A percentile compares a stretch with the other conserved stretches of the same genome.
phyloP scores from a whole-genome alignment of 1,284 basidiomycete genomes.

The Xerocomus minutiporus region DNA sequence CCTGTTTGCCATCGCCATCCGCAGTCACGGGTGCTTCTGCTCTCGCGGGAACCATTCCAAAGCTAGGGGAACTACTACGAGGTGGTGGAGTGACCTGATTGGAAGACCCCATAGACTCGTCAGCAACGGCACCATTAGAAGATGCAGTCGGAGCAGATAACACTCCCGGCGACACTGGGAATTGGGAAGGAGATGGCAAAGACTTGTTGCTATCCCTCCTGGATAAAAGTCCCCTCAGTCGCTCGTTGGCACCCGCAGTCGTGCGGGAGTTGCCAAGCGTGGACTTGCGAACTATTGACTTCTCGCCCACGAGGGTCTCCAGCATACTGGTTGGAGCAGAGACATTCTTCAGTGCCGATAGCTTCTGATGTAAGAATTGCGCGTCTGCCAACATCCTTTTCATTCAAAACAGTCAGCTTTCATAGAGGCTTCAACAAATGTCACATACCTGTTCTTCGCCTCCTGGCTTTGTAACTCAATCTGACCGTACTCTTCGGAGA shows the following conservation, averaged over 20 bases:
- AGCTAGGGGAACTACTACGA: conserved; percentile 16
- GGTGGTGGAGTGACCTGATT: conserved; percentile 21
- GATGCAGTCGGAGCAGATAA: conserved; percentile 1
- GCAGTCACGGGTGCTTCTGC: conserved; percentile 5
- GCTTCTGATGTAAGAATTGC: conserved; percentile 67
- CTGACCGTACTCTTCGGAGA: conserved; percentile 79
- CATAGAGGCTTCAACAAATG: conserved; percentile 3
- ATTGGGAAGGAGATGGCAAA: conserved; percentile 26
- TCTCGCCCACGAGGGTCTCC: conserved; percentile 77
- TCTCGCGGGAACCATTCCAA: conserved; percentile 5
- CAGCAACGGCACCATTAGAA: conserved; percentile 11
- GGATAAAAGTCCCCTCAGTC: conserved; percentile 31
- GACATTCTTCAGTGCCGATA: conserved; percentile 67
- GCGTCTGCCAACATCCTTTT: conserved; percentile 75
- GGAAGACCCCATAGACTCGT: conserved; percentile 9
- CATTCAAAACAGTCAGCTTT: conserved; percentile 11
- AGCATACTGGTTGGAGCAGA: conserved; percentile 69
- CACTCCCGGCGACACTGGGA: conserved; percentile 18
- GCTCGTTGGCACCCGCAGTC: conserved; percentile 28
- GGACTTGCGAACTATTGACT: conserved; percentile 43
- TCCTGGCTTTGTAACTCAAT: conserved; percentile 78
- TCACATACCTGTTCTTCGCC: conserved; percentile 74
- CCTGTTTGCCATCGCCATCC: conserved; percentile 8
- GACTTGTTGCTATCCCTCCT: conserved; percentile 31
- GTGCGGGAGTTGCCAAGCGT: conserved; percentile 23